A percentile compares a stretch with the other conserved stretches of the same genome.
These are phyloP conservation scores for Podospora sp. DNA, from an alignment of 495 filamentous ascomycete species.

Conservation along the genomic window DNA sequence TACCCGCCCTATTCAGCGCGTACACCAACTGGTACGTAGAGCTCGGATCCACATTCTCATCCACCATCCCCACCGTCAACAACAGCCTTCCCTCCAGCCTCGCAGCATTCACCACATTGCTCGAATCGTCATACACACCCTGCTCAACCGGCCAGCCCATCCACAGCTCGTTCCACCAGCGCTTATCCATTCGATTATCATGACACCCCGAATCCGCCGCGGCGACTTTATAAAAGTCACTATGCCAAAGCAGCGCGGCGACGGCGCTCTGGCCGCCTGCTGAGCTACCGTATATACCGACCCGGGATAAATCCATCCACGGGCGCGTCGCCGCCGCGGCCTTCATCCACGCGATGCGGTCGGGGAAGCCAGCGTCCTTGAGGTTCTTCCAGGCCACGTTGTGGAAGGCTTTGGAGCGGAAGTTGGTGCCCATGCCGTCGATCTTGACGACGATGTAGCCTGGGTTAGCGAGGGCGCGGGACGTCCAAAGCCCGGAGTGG, in stretches of 20 bases:
- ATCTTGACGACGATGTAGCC: conserved; percentile 31
- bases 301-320: conserved; percentile 30
- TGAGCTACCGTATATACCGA: conserved; percentile 25
- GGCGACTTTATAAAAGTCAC: conserved; percentile 33
- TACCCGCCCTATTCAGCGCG: conserved; percentile 27
- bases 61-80: conserved; percentile 30
- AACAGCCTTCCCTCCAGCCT: conserved; percentile 27
- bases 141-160: conserved; percentile 33
- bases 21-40: conserved; percentile 31
- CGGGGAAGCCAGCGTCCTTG: conserved; percentile 33
- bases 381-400: conserved; percentile 31
- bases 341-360: conserved; percentile 31
- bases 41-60: conserved; percentile 30
- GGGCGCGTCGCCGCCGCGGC: conserved; percentile 21
- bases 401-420: conserved; percentile 34
- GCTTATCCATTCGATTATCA: conserved; percentile 33
- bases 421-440: conserved; percentile 34
- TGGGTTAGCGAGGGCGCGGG: conserved; percentile 25
- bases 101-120: conserved; percentile 30
- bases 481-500: conserved; percentile 18
- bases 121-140: conserved; percentile 26
- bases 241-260: conserved; percentile 29
- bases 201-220: conserved; percentile 31
- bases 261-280: conserved; percentile 31
- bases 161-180: conserved; percentile 34